phyloP scores from a whole-genome alignment of 2,329 filamentous ascomycete genomes.

The Metarhizium brunneum region DNA sequence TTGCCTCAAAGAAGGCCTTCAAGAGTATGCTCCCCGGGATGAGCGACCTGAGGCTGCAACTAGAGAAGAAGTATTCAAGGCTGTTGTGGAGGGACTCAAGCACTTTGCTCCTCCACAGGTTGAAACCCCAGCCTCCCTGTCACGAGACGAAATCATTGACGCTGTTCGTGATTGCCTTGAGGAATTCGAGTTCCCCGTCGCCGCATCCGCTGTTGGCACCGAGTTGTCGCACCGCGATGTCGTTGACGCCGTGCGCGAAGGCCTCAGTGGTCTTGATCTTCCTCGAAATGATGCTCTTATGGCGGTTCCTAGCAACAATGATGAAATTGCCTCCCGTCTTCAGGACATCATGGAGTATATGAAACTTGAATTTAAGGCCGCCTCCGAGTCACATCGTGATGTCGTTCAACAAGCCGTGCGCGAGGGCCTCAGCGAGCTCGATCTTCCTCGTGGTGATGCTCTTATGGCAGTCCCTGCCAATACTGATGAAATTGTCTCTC shows the following conservation, averaged over 20 bases:
- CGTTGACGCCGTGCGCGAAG: slow-evolving; percentile 53
- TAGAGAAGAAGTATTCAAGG: slow-evolving; percentile 75
- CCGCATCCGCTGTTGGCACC: slow-evolving; percentile 44
- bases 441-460: neutral
- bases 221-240: slow-evolving; percentile 51
- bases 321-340: slow-evolving; percentile 45
- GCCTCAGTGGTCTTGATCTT: slow-evolving; percentile 42
- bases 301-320: slow-evolving; percentile 30
- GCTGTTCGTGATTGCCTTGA: slow-evolving; percentile 81
- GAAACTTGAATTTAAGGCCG: slow-evolving; percentile 48
- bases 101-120: slow-evolving; percentile 68
- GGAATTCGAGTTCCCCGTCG: slow-evolving; percentile 67
- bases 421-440: neutral
- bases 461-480: slow-evolving; percentile 8
- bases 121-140: slow-evolving; percentile 58
- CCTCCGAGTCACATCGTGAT: slow-evolving; percentile 52
- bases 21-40: slow-evolving; percentile 56
- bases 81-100: slow-evolving; percentile 77
- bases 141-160: slow-evolving; percentile 73
- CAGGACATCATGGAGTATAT: slow-evolving; percentile 57
- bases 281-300: slow-evolving; percentile 30
- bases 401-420: slow-evolving; percentile 35
- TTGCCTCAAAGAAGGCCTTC: slow-evolving; percentile 77
- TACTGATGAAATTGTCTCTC: slow-evolving; percentile 41
- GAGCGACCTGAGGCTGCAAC: slow-evolving; percentile 52